Evolutionary conservation across 2,329 filamentous ascomycete species (phyloP), one percentile per base, ranked within the genome.

Genomic region (Lithohypha guttulata): DNA sequence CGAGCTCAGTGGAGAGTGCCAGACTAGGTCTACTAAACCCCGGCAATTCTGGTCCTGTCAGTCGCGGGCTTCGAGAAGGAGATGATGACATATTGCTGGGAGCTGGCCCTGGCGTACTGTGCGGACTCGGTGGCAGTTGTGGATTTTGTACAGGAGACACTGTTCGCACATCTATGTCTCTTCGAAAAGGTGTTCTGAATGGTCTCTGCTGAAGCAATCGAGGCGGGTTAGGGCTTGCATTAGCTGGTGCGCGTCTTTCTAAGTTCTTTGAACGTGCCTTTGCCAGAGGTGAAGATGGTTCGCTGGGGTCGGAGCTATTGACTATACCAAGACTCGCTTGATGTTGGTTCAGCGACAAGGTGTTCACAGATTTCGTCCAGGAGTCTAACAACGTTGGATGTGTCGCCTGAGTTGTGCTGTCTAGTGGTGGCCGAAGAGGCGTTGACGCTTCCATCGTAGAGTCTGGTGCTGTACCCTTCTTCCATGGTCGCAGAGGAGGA

Each of bases 1-100:
- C 49, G 3, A 60, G 30, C 21, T 53, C 52, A 2, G 49, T 29
- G 6, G 46, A 41, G 1, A 46, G 38, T 10, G 27, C 34, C 5
- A 42, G 9, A 4, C 15, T 27, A n/a, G 21, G n/a, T 34, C 37
- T 40, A 6, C 11, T 14, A 17, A 39, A 30, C 6, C 26, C 35
- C 23, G 35, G 33, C 3, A 35, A 27, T 3, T 26, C 9, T 7
- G 22, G 22, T 4, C 22, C 22, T 13, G 20, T 17, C 13, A 17
- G 15, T 17, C 21, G 25, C 13, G 20, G 9, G 10, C 11, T 25
- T 10, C 6, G 9, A 11, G 14, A 4, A 17, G 33, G 21, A 19
- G 22, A 35, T 6, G 13, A 15, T 17, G 13, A n/a, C 6, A 13
- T 7, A 9, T 10, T 6, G 3, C 17, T 21, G 33, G 17, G 13